Conservation (phyloP, 2,329 filamentous ascomycete species). For the Colletotrichum tofieldiae region DNA sequence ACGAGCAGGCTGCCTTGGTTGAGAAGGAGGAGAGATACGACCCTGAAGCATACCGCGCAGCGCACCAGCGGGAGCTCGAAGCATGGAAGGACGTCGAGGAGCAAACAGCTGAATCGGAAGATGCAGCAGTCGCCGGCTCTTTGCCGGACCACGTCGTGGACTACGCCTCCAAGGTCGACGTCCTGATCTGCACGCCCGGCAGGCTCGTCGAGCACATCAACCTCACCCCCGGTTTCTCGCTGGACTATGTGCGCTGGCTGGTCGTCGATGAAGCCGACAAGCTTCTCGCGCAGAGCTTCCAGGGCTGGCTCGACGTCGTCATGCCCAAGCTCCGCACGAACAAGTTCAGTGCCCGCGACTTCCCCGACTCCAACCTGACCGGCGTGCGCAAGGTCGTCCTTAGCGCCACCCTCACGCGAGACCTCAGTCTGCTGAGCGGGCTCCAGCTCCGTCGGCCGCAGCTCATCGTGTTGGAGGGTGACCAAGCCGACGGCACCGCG, state of each 20-base stretch:
- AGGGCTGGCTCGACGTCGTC: slow-evolving; percentile 87
- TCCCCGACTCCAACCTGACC: slow-evolving; percentile 65
- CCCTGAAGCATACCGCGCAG: slow-evolving; percentile 68
- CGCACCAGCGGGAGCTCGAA: slow-evolving; percentile 58
- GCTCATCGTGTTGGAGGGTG: slow-evolving; percentile 81
- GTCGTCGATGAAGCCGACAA: slow-evolving; percentile 96
- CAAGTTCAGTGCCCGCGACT: slow-evolving; percentile 68
- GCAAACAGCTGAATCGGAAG: slow-evolving; percentile 57
- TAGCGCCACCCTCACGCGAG: slow-evolving; percentile 92
- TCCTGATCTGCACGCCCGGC: slow-evolving; percentile 93
- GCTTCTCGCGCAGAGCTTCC: slow-evolving; percentile 90
- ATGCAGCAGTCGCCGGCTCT: slow-evolving; percentile 53
- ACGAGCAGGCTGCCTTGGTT: slow-evolving; percentile 69
- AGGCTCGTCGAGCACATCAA: slow-evolving; percentile 92
- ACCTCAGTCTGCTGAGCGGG: slow-evolving; percentile 84
- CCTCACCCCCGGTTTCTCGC: slow-evolving; percentile 84
- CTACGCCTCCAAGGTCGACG: slow-evolving; percentile 82
- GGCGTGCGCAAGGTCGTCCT: slow-evolving; percentile 86
- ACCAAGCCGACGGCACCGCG: slow-evolving; percentile 56
- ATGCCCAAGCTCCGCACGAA: slow-evolving; percentile 72
- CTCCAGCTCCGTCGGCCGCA: slow-evolving; percentile 82
- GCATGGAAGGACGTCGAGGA: slow-evolving; percentile 62
- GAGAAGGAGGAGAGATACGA: slow-evolving; percentile 73
- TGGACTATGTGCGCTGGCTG: slow-evolving; percentile 87
- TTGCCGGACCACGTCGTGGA: slow-evolving; percentile 76